phyloP scores from a whole-genome alignment of 176 grass and related monocot genomes.

The Triticum dicoccoides region DNA sequence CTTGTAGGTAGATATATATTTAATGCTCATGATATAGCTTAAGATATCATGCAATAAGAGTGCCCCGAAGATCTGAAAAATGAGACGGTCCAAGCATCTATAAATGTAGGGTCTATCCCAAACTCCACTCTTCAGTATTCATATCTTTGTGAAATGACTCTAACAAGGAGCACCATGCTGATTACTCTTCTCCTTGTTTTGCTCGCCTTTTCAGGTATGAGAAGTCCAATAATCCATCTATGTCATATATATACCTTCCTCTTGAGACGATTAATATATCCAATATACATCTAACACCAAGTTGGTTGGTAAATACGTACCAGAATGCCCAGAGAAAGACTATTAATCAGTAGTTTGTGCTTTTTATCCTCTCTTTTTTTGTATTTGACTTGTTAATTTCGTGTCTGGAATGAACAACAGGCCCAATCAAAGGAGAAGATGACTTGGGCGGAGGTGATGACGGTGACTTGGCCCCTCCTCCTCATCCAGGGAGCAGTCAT shows the following conservation, averaged over 20 bases:
- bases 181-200: not conserved
- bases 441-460: not conserved
- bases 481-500: not conserved
- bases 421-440: not conserved
- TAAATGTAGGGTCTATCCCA: not conserved
- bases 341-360: not conserved
- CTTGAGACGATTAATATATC: not conserved
- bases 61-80: not conserved
- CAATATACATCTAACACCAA: not conserved
- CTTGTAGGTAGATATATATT: not conserved
- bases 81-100: not conserved
- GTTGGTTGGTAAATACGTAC: not conserved
- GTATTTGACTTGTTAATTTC: not conserved
- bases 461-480: not conserved
- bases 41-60: not conserved
- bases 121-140: not conserved
- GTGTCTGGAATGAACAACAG: not conserved
- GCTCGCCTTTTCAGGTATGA: not conserved
- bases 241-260: not conserved
- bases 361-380: not conserved
- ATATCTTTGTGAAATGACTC: not conserved
- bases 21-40: not conserved
- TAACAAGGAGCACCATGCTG: too few species aligned
- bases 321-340: not conserved
- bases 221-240: not conserved